phyloP scores from a whole-genome alignment of 257 asterid species.

The Catharanthus roseus region DNA sequence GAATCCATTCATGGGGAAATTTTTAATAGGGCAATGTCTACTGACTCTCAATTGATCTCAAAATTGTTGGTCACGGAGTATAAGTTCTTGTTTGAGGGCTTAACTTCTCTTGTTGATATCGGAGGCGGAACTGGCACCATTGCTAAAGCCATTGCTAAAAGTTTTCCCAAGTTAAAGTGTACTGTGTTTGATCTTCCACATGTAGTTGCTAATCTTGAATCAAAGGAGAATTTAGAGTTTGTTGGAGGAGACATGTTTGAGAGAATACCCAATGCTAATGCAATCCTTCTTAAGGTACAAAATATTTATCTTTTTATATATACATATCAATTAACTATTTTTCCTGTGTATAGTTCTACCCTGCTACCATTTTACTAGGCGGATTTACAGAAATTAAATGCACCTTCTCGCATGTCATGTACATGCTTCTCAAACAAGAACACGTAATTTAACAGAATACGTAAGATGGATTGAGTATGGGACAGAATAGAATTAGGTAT shows the following conservation, averaged over 20 bases:
- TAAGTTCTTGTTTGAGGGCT: slow-evolving; percentile 17
- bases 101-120: slow-evolving; percentile 7
- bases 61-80: background rate
- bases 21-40: slow-evolving; percentile 13
- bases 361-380: no score
- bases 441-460: no score
- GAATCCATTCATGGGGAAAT: background rate
- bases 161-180: background rate
- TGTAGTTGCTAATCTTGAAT: slow-evolving; percentile 2
- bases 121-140: slow-evolving; percentile 11
- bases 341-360: no score
- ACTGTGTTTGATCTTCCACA: slow-evolving; percentile 11
- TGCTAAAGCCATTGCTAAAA: background rate
- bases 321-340: no score
- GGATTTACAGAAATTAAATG: no score
- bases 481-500: no score
- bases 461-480: no score
- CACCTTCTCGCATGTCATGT: no score
- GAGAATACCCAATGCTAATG: slow-evolving; percentile 9
- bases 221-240: background rate
- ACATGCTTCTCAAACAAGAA: no score
- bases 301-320: no score
- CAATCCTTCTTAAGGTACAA: slow-evolving; percentile 12
- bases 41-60: background rate
- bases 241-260: slow-evolving; percentile 9